Evolutionary conservation across 345 rosid genomes (phyloP), one percentile per base, ranked within the genome.

Genomic region (Crucihimalaya himalaica): DNA sequence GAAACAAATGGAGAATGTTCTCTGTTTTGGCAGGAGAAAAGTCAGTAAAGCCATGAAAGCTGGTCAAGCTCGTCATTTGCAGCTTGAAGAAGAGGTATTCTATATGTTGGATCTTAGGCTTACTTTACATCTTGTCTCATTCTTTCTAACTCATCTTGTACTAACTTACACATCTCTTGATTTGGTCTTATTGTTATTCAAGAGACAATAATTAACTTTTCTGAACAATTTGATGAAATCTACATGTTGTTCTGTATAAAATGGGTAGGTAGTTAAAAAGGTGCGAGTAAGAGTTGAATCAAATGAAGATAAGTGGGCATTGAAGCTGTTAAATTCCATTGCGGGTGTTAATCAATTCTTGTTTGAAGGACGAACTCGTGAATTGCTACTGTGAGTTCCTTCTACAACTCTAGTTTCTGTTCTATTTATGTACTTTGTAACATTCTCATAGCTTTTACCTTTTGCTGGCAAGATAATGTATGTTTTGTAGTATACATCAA

Each of bases 331-430:
- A n/a, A 84, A 85, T 81, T 90, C 84, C 73, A 86, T 90, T 18
- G 74, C 76, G 2, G 86, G 93, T 40, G 83, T 82, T 45, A 83
- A 87, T 60, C 98, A 90, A 29, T 83, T 88, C 61, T 62, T 93
- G 78, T 76, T 80, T 12, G 86, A 90, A 71, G 95, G 96, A 42
- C 55, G 82, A 70, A 93, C 98, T 2, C 98, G 95, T 68, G 98
- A 93, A 80, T 75, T 93, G 51, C 83, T 85, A 10, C 37, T 93
- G 98, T 93, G 83, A 87, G 98, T 83, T 80, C 28, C 54, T 51
- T 14, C 11, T 19, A 11, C 51, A 47, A 14, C 21, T 63, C 55
- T 28, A 15, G 27, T 13, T 70, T 31, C 23, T 0, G 8, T 53
- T 27, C 34, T 39, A 0, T 12, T 13, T 46, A 4, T 32, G 65